phyloP scores from a whole-genome alignment of 495 filamentous ascomycete species.

The Talaromyces thailandensis region DNA sequence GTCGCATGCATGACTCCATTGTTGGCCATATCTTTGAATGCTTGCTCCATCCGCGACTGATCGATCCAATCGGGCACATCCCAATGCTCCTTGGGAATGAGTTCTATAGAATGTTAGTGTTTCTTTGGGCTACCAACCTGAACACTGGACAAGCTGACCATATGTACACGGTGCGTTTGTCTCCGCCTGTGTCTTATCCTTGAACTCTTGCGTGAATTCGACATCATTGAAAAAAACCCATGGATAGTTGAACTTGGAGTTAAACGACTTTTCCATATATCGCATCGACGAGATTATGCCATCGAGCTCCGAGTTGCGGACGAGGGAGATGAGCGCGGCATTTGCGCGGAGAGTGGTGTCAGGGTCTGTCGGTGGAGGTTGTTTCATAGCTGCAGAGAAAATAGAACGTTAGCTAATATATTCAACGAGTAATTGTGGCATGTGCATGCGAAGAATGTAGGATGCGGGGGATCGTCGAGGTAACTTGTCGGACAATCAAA shows the following conservation, averaged over 20 bases:
- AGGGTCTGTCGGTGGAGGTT: constrained; percentile 47
- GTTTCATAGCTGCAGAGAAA: neutral
- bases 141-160: constrained; percentile 39
- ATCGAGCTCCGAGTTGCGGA: constrained; percentile 80
- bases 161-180: constrained; percentile 85
- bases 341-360: constrained; percentile 72
- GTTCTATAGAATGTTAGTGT: constrained; percentile 38
- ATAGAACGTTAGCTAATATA: neutral
- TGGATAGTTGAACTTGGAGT: constrained; percentile 98
- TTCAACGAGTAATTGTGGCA: neutral
- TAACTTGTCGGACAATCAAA: constrained; percentile 1
- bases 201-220: constrained; percentile 93
- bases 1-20: constrained; percentile 80
- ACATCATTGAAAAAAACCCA: constrained; percentile 99
- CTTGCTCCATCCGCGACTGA: constrained; percentile 76
- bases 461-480: neutral
- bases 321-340: constrained; percentile 83
- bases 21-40: constrained; percentile 70
- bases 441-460: neutral
- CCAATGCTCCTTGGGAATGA: constrained; percentile 94
- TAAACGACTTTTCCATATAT: constrained; percentile 92
- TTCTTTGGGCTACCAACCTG: neutral
- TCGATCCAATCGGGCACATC: constrained; percentile 87
- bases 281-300: constrained; percentile 80
- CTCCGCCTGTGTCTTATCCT: constrained; percentile 59